Percentiles rank a stretch among this genome's conserved stretches.
These are phyloP conservation scores for Fraxinus americana DNA, from an alignment of 257 asterid genomes.

Conservation along the genomic window DNA sequence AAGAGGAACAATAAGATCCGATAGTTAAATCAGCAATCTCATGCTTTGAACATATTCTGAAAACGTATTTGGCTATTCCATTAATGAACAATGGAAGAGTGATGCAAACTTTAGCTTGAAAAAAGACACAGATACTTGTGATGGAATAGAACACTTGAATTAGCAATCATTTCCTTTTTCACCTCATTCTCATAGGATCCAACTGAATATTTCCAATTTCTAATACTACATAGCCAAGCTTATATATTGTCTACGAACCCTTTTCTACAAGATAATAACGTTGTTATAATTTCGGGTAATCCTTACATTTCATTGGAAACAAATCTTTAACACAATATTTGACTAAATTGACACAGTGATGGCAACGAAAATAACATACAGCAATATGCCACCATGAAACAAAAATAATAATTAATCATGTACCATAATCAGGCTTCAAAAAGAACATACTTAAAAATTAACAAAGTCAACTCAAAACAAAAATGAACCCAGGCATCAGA, in stretches of 20 bases:
- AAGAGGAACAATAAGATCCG: neutral
- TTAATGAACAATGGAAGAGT: neutral
- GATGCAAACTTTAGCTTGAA: neutral
- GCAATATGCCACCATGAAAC: neutral
- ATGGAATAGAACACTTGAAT: neutral
- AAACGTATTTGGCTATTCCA: neutral
- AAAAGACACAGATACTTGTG: neutral
- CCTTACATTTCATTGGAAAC: neutral
- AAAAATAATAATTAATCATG: neutral
- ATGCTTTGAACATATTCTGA: neutral
- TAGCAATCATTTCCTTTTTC: neutral
- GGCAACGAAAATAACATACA: neutral
- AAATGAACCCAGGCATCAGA: neutral
- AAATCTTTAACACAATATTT: neutral
- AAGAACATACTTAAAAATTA: neutral
- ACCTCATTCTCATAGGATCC: neutral
- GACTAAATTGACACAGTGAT: neutral
- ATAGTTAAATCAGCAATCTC: neutral
- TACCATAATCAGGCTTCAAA: neutral
- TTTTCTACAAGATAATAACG: neutral
- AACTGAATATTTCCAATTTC: neutral
- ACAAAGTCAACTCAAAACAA: slow-evolving; percentile 11
- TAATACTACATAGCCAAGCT: neutral
- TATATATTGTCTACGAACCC: neutral
- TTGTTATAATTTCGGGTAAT: neutral